Evolutionary conservation across 2,329 filamentous ascomycete species (phyloP).

Genomic region (Beauveria caledonica): DNA sequence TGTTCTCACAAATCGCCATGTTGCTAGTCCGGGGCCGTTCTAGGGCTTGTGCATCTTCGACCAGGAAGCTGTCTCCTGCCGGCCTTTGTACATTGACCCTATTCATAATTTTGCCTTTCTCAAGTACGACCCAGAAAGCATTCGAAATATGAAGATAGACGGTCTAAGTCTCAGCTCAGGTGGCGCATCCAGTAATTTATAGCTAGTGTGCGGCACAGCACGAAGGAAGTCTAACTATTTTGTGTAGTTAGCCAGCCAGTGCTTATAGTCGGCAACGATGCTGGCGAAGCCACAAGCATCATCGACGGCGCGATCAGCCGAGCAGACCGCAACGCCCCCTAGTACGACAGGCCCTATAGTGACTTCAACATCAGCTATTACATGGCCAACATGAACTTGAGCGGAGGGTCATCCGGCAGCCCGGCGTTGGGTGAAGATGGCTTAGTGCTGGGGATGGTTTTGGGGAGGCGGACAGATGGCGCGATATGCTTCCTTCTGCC

Average conservation of each 20-base stretch:
- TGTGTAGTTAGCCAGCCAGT: slow-evolving; percentile 76
- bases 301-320: slow-evolving; percentile 94
- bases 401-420: slow-evolving; percentile 92
- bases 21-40: slow-evolving; percentile 90
- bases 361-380: slow-evolving; percentile 97
- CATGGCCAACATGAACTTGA: slow-evolving; percentile 91
- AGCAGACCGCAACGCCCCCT: slow-evolving; percentile 89
- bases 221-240: neutral
- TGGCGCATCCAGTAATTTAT: neutral
- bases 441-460: slow-evolving; percentile 75
- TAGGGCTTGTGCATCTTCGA: slow-evolving; percentile 98
- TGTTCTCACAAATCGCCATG: slow-evolving; percentile 82
- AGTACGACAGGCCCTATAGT: slow-evolving; percentile 95
- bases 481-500: neutral
- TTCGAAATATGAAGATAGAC: slow-evolving; percentile 68
- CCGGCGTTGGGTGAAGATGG: slow-evolving; percentile 91
- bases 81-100: slow-evolving; percentile 92
- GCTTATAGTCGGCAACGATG: slow-evolving; percentile 94
- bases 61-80: slow-evolving; percentile 92
- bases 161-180: neutral
- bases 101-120: slow-evolving; percentile 98
- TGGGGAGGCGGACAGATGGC: neutral
- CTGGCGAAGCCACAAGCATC: slow-evolving; percentile 96
- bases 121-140: slow-evolving; percentile 86
- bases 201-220: neutral